These are phyloP conservation scores for Cinnamomum micranthum DNA, from an alignment of 164 flowering plant species.

Conservation along the genomic window DNA sequence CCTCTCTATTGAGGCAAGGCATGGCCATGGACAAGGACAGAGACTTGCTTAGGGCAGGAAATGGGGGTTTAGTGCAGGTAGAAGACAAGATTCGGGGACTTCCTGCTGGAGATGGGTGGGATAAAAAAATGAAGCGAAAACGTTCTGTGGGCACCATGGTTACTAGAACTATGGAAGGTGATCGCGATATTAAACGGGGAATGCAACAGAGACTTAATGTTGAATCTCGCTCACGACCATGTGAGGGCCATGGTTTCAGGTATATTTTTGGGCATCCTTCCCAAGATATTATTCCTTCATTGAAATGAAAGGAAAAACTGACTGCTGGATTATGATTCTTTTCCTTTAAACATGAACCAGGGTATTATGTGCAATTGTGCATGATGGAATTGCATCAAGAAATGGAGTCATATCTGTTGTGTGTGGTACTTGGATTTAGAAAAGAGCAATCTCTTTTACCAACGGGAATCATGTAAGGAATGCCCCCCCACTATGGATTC, in stretches of 20 bases:
- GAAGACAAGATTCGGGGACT: conserved; percentile 77
- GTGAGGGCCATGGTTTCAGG: conserved; percentile 59
- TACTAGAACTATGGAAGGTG: conserved; percentile 48
- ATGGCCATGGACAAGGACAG: conserved; percentile 48
- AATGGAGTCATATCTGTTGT: too few species aligned
- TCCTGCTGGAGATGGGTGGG: conserved; percentile 90
- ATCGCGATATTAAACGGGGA: conserved; percentile 52
- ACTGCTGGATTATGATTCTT: too few species aligned
- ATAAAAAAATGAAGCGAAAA: conserved; percentile 79
- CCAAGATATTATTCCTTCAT: neutral
- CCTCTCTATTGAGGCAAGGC: conserved; percentile 43
- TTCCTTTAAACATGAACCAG: too few species aligned
- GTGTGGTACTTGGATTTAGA: too few species aligned
- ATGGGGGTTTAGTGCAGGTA: conserved; percentile 41
- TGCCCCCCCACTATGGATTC: too few species aligned
- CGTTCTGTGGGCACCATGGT: conserved; percentile 63
- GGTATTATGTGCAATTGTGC: too few species aligned
- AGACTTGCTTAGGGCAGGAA: conserved; percentile 50
- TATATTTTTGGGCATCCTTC: conserved; percentile 9
- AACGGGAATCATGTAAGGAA: too few species aligned
- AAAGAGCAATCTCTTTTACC: too few species aligned
- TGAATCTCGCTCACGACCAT: conserved; percentile 46
- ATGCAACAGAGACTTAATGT: conserved; percentile 41
- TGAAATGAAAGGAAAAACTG: too few species aligned
- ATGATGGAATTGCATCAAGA: too few species aligned